Evolutionary conservation across 2,329 filamentous ascomycete genomes (phyloP), one percentile per base, ranked within the genome.

Genomic region (Aspergillus novoparasiticus): DNA sequence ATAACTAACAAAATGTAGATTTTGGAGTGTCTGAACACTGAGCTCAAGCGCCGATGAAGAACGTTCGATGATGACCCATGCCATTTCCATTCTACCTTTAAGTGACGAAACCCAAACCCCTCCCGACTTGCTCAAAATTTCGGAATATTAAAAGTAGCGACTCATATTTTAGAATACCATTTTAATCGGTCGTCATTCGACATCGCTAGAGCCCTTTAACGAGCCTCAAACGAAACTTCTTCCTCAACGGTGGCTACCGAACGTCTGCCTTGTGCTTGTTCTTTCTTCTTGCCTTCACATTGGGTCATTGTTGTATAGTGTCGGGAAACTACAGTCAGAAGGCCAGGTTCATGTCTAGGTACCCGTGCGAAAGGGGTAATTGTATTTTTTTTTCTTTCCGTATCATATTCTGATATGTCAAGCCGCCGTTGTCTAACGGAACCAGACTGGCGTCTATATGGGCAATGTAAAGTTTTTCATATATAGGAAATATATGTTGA

Each of bases 21-120:
- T 36, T 67, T 78, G 59, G 75, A 78, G 16, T 80, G 77, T 63
- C 69, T 80, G 10, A 72, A 69, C 56, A 72, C 68, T 48, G 77
- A 80, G 65, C 74, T 78, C 59, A 72, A 73, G 60, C 75, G 72
- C 54, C 71, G 71, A 67, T 75, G 62, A 73, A 59, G 28, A 51
- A 53, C 45, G 6, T 32, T 28, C 6, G 30, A 45, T 66, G 45
- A 68, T 58, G 66, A 66, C 63, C 63, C 55, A 45, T 61, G 51
- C 58, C 57, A 58, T 51, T 62, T 61, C 46, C 54, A 66, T 62
- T 64, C 36, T 43, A 46, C 54, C 21, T 50, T 28, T 57, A 51
- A 54, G 43, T 65, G 51, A 63, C 46, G 60, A 63, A 61, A 48
- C 54, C 30, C 58, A 53, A 43, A 26, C 36, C 5, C 45, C 45